Evolutionary conservation across 176 grass and related monocot genomes (phyloP).

Genomic region (sorghum (Sorghum bicolor)): DNA sequence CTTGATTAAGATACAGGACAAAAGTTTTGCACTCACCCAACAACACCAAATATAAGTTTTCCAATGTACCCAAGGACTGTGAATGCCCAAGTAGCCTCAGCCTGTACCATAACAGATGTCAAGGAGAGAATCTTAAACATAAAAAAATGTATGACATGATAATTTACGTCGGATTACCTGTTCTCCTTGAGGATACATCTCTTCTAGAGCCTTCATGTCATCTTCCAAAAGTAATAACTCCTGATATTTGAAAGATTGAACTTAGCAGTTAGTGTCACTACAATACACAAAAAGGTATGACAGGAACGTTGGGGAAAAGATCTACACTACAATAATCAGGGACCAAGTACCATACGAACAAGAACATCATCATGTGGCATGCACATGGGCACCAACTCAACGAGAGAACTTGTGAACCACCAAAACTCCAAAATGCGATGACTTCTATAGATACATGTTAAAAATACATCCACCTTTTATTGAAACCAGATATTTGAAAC

Average conservation of each 20-base stretch:
- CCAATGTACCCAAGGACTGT: constrained; percentile 94
- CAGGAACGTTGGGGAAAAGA: background rate
- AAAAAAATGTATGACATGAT: background rate
- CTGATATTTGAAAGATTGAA: constrained; percentile 41
- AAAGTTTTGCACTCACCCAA: constrained; percentile 64
- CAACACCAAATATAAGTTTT: constrained; percentile 72
- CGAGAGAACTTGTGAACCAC: background rate
- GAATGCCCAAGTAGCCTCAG: constrained; percentile 91
- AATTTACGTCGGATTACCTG: constrained; percentile 40
- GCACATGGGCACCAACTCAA: constrained; percentile 4
- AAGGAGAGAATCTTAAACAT: constrained; percentile 31
- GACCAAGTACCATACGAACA: background rate
- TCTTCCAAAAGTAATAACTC: constrained; percentile 91
- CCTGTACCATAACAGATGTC: constrained; percentile 53
- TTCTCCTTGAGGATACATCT: constrained; percentile 99
- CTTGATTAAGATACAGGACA: background rate
- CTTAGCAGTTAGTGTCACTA: background rate
- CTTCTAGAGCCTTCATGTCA: constrained; percentile 91
- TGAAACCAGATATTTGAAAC: background rate
- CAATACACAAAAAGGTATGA: background rate
- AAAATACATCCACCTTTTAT: background rate
- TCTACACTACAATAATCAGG: background rate
- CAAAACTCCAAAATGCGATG: constrained; percentile 3
- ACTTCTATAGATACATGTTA: background rate
- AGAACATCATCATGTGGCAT: background rate